Evolutionary conservation across 2,329 filamentous ascomycete genomes (phyloP).

Genomic region (Ophiosphaerella narmari): DNA sequence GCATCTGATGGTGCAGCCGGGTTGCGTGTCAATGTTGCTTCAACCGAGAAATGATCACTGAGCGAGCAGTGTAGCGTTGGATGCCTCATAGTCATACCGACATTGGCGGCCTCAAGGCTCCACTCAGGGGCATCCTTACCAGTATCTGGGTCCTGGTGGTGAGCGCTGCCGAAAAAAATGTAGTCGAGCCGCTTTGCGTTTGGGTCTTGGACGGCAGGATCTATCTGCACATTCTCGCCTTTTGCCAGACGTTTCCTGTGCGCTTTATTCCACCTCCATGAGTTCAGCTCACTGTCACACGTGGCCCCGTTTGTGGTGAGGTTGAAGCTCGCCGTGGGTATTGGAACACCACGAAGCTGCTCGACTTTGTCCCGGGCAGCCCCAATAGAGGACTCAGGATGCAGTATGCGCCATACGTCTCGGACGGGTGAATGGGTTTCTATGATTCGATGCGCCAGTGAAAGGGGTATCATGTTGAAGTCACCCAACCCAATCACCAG

Average conservation of each 20-base stretch:
- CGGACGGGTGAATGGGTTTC: slow-evolving; percentile 75
- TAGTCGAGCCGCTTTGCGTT: slow-evolving; percentile 91
- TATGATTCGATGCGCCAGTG: slow-evolving; percentile 81
- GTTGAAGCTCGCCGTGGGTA: slow-evolving; percentile 80
- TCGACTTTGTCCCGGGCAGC: slow-evolving; percentile 71
- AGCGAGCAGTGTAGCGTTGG: slow-evolving; percentile 81
- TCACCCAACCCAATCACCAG: slow-evolving; percentile 87
- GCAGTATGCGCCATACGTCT: slow-evolving; percentile 83
- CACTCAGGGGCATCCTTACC: slow-evolving; percentile 55
- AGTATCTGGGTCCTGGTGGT: slow-evolving; percentile 29
- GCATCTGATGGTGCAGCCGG: slow-evolving; percentile 10
- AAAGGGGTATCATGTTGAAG: slow-evolving; percentile 94
- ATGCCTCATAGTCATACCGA: slow-evolving; percentile 82
- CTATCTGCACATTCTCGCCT: slow-evolving; percentile 66
- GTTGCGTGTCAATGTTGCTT: slow-evolving; percentile 66
- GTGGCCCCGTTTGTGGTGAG: slow-evolving; percentile 81
- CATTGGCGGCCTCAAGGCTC: slow-evolving; percentile 70
- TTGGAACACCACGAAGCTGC: slow-evolving; percentile 64
- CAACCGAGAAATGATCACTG: slow-evolving; percentile 93
- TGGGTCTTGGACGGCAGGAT: slow-evolving; percentile 70
- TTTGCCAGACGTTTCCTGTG: slow-evolving; percentile 70
- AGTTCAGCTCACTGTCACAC: slow-evolving; percentile 84
- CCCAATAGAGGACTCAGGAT: slow-evolving; percentile 83
- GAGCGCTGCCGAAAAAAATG: slow-evolving; percentile 69
- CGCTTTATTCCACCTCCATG: slow-evolving; percentile 84